Conservation (phyloP, 306 rosid species). For the Calophaca sinica region DNA sequence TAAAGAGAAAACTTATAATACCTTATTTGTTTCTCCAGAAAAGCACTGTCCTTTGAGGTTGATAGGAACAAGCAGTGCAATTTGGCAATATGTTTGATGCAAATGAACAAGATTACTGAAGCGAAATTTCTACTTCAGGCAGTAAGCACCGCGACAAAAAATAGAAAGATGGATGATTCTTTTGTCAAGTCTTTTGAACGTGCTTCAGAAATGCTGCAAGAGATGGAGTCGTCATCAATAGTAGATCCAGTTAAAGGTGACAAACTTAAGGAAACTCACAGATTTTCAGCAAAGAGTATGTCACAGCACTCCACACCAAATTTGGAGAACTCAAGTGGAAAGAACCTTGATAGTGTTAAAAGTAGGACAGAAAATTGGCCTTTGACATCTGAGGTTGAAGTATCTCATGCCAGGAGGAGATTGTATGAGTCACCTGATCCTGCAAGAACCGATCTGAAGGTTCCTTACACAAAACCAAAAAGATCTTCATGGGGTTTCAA, state of each 20-base stretch:
- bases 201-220: slow-evolving; percentile 67
- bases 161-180: slow-evolving; percentile 77
- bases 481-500: slow-evolving; percentile 62
- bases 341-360: slow-evolving; percentile 35
- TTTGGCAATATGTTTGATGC: slow-evolving; percentile 89
- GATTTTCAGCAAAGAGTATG: too few species aligned
- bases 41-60: slow-evolving; percentile 76
- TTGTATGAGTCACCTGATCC: slow-evolving; percentile 55
- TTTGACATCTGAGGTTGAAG: slow-evolving; percentile 46
- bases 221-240: slow-evolving; percentile 45
- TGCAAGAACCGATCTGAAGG: slow-evolving; percentile 43
- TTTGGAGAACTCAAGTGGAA: slow-evolving; percentile 36
- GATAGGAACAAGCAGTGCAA: slow-evolving; percentile 95
- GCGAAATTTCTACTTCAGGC: slow-evolving; percentile 82
- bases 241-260: neutral
- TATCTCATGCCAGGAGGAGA: slow-evolving; percentile 46
- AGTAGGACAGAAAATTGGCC: slow-evolving; percentile 49
- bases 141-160: slow-evolving; percentile 67
- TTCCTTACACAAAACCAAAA: slow-evolving; percentile 63
- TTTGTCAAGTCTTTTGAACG: slow-evolving; percentile 82
- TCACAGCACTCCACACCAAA: slow-evolving; percentile 44
- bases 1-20: neutral
- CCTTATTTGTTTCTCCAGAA: slow-evolving; percentile 54
- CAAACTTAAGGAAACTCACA: too few species aligned
- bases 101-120: slow-evolving; percentile 70